A percentile compares a stretch with the other conserved stretches of the same genome.
phyloP scores from a whole-genome alignment of 305 asterid genomes.

The Fraxinus nigra region DNA sequence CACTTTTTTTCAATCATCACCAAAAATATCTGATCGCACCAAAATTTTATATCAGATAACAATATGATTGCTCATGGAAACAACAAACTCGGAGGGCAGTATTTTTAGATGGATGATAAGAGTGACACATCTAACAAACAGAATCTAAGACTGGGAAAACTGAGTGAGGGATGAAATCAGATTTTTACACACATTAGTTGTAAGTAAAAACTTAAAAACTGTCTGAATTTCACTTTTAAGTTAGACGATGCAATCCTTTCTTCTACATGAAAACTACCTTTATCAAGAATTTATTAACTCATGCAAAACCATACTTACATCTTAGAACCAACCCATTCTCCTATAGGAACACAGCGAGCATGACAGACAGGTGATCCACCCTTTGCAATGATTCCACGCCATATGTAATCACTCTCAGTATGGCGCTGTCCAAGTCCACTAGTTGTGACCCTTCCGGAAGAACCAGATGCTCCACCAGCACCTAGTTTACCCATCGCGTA shows the following conservation, averaged over 20 bases:
- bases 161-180: background rate
- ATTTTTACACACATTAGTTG: background rate
- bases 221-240: background rate
- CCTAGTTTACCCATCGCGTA: conserved; percentile 39
- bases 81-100: background rate
- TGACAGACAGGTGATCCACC: conserved; percentile 93
- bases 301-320: conserved; percentile 60
- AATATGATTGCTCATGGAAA: background rate
- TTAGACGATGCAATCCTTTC: background rate
- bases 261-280: background rate
- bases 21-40: background rate
- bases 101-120: background rate
- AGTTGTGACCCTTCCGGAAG: conserved; percentile 34
- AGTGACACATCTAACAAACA: background rate
- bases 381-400: conserved; percentile 94
- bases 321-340: conserved; percentile 57
- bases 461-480: conserved; percentile 34
- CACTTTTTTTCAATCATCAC: background rate
- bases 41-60: background rate
- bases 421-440: conserved; percentile 45
- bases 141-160: background rate
- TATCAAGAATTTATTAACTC: conserved; percentile 3
- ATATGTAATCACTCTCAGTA: conserved; percentile 59
- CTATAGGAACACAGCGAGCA: conserved; percentile 93
- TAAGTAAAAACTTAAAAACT: background rate